A percentile compares a stretch with the other conserved stretches of the same genome.
Conservation (phyloP, 371 early-diverging fungal genomes). For the Mucor piriformis region DNA sequence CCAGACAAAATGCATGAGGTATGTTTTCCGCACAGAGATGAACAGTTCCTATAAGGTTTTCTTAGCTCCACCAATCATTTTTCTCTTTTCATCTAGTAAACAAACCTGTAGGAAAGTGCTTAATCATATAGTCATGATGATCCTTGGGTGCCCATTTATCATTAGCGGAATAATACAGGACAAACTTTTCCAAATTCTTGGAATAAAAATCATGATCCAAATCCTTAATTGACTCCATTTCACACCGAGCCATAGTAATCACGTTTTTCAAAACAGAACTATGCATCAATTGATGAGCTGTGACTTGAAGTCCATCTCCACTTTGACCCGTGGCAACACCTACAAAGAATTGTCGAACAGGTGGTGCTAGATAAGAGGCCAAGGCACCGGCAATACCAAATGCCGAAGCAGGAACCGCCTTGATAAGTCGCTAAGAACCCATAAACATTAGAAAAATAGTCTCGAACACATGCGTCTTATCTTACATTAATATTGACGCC, state of each 20-base stretch:
- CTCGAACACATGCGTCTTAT: no score
- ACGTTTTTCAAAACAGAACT: conserved; percentile 63
- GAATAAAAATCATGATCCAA: conserved; percentile 69
- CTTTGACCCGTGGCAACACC: conserved; percentile 46
- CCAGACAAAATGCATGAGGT: conserved; percentile 78
- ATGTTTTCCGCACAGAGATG: conserved; percentile 68
- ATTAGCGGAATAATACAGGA: conserved; percentile 78
- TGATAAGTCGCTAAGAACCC: conserved; percentile 44
- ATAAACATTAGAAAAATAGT: background rate
- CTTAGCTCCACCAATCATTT: no score
- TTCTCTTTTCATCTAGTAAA: no score
- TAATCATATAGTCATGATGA: conserved; percentile 70
- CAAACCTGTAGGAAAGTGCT: conserved; percentile 61
- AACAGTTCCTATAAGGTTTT: conserved; percentile 46
- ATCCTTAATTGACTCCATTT: conserved; percentile 71
- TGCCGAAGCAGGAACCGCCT: conserved; percentile 33
- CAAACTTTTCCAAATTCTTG: conserved; percentile 62
- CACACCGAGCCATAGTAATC: conserved; percentile 70
- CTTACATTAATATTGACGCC: conserved; percentile 65
- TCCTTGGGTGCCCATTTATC: conserved; percentile 82
- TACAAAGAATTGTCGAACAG: conserved; percentile 33
- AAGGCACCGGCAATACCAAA: conserved; percentile 41
- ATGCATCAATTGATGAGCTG: conserved; percentile 65
- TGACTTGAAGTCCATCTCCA: conserved; percentile 52
- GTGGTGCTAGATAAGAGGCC: conserved; percentile 43